A percentile compares a stretch with the other conserved stretches of the same genome.
Conservation (phyloP, 176 grass and related monocot species). For the Poa pratensis region DNA sequence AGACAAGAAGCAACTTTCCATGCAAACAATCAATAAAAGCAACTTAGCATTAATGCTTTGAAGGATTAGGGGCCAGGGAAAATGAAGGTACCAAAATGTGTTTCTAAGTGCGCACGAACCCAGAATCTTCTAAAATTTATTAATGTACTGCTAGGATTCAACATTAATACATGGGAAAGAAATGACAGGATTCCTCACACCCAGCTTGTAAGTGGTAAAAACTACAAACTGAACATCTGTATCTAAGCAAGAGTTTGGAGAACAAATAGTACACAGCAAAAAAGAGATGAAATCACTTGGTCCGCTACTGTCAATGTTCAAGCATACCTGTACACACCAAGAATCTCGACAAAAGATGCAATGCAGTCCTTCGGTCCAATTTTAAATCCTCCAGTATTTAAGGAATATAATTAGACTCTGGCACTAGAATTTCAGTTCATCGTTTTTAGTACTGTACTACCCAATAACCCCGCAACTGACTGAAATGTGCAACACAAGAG, state of each 20-base stretch:
- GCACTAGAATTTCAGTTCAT: neutral
- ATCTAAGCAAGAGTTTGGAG: neutral
- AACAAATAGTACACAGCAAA: neutral
- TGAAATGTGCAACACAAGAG: neutral
- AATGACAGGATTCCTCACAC: neutral
- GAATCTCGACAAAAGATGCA: neutral
- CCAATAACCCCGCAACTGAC: neutral
- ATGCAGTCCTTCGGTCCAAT: neutral
- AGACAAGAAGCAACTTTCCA: slow-evolving; percentile 22
- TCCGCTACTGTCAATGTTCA: neutral
- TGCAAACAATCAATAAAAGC: neutral
- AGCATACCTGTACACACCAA: neutral
- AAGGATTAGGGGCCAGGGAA: neutral
- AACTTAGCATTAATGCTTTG: slow-evolving; percentile 3
- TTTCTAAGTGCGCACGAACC: neutral
- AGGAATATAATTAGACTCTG: neutral
- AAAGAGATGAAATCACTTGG: neutral
- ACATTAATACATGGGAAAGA: neutral
- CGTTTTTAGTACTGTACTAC: neutral
- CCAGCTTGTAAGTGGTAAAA: neutral
- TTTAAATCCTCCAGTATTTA: neutral
- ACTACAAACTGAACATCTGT: neutral
- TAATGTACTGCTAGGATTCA: neutral
- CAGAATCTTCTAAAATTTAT: neutral
- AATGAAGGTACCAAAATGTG: slow-evolving; percentile 4